Evolutionary conservation across 257 asterid species (phyloP), one percentile per base, ranked within the genome.

Genomic region (Fraxinus excelsior): DNA sequence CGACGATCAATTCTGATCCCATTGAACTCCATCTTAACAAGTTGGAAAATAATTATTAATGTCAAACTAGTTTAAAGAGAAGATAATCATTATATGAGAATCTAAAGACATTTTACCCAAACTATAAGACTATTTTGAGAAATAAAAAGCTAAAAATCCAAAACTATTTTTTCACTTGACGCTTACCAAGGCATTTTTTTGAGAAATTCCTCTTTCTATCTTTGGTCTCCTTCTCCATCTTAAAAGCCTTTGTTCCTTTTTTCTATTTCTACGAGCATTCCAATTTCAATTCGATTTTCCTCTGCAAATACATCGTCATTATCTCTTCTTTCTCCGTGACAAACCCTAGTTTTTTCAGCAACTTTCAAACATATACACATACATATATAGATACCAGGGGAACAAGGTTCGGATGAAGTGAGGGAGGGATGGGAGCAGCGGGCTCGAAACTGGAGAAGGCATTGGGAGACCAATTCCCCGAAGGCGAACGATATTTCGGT

Each of bases 391-490:
- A 62, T 62, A 16, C n/a, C 35, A n/a, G 51, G 31, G 70, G 26
- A 37, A 4, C 26, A 26, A 35, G 56, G 80, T 71, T 74, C 72
- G 83, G 74, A 84, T 84, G 87, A 80, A 87, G 87, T 83, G 84
- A 85, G 82, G 71, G 74, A 68, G 78, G 86, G 56, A 88, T 88
- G 92, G 92, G 92, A 23, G 90, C 86, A 53, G 85, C 90, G 78
- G 92, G 92, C 76, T 88, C 92, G 80, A 88, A 84, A 79, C 82
- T 88, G 65, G 92, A 88, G 85, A 88, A 88, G 75, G 92, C 92
- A 38, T 77, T 88, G 74, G 92, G 92, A 8, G 92, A 88, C 75
- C 92, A 88, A 78, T 88, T 88, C 76, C 92, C 90, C 16, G 92
- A 88, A 74, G 90, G 92, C 82, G 92, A 88, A 80, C 80, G 92